Conservation (phyloP, 495 filamentous ascomycete species). For the Neurospora sublineolata region DNA sequence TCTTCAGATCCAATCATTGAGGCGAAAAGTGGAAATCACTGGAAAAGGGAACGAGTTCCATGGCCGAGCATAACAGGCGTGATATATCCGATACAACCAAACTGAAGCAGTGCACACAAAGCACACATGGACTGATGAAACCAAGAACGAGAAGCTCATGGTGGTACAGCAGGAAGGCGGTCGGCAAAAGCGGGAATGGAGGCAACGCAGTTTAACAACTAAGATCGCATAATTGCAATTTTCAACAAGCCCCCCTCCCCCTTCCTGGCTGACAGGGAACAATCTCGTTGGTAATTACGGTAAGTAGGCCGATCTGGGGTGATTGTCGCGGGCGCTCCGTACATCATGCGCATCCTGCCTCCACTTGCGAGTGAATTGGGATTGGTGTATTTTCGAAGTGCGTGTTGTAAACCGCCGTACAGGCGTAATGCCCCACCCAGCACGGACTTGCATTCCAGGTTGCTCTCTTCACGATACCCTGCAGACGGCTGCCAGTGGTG, state of each 20-base stretch:
- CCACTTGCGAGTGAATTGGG: constrained; percentile 1
- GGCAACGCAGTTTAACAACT: background rate
- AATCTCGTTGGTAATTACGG: constrained; percentile 5
- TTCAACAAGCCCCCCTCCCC: background rate
- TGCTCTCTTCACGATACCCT: background rate
- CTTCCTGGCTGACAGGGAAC: background rate
- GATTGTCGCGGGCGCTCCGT: constrained; percentile 7
- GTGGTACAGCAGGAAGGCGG: background rate
- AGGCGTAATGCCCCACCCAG: background rate
- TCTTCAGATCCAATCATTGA: background rate
- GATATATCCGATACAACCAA: background rate
- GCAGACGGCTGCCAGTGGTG: background rate
- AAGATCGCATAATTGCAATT: background rate
- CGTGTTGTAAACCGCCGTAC: constrained; percentile 2
- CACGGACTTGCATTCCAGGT: background rate
- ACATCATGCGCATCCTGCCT: constrained; percentile 18
- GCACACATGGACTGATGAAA: background rate
- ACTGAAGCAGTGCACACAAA: background rate
- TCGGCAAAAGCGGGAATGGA: background rate
- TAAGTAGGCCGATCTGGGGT: too few species aligned
- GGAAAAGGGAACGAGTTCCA: background rate
- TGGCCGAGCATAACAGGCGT: background rate
- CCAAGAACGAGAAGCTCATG: background rate
- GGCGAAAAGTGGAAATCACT: background rate
- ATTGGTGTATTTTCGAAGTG: background rate